Percentiles rank a stretch among this genome's conserved stretches.
These are phyloP conservation scores for Chlorophyllum brunneum DNA, from an alignment of 768 basidiomycete genomes.

Conservation along the genomic window DNA sequence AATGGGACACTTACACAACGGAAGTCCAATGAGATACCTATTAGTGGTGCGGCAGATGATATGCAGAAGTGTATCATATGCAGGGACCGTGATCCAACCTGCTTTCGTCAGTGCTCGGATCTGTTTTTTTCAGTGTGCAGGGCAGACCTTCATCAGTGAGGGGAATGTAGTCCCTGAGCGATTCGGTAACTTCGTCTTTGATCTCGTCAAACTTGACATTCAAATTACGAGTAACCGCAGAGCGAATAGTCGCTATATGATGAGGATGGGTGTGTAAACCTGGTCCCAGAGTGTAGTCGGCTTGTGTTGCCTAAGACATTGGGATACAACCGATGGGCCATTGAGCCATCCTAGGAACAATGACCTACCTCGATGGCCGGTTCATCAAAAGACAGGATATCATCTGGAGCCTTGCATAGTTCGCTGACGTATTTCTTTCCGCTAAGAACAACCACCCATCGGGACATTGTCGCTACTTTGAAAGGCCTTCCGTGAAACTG, in stretches of 20 bases:
- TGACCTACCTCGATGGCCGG: slow-evolving; percentile 24
- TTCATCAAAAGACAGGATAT: slow-evolving; percentile 24
- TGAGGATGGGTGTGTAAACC: slow-evolving; percentile 22
- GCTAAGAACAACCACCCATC: slow-evolving; percentile 9
- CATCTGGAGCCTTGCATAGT: slow-evolving; percentile 27
- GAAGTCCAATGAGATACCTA: slow-evolving; percentile 22
- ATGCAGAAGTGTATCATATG: slow-evolving; percentile 24
- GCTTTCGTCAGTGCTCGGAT: neutral
- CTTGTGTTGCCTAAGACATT: slow-evolving; percentile 28
- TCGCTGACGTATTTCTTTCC: slow-evolving; percentile 25
- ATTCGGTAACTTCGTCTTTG: slow-evolving; percentile 39
- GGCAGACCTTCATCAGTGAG: neutral
- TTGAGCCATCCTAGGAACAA: neutral
- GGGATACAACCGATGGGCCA: neutral
- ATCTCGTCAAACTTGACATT: slow-evolving; percentile 27
- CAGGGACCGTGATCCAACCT: slow-evolving; percentile 32
- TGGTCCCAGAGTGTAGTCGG: slow-evolving; percentile 25
- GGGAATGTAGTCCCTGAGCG: slow-evolving; percentile 30
- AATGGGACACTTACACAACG: slow-evolving; percentile 4
- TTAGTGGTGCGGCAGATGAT: slow-evolving; percentile 36
- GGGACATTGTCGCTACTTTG: slow-evolving; percentile 3
- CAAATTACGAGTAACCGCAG: slow-evolving; percentile 28
- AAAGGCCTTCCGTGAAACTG: neutral
- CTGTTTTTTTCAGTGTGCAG: too few species aligned
- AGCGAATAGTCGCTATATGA: slow-evolving; percentile 27